Evolutionary conservation across 148 eudicot species (phyloP).

Genomic region (Bassia scoparia): DNA sequence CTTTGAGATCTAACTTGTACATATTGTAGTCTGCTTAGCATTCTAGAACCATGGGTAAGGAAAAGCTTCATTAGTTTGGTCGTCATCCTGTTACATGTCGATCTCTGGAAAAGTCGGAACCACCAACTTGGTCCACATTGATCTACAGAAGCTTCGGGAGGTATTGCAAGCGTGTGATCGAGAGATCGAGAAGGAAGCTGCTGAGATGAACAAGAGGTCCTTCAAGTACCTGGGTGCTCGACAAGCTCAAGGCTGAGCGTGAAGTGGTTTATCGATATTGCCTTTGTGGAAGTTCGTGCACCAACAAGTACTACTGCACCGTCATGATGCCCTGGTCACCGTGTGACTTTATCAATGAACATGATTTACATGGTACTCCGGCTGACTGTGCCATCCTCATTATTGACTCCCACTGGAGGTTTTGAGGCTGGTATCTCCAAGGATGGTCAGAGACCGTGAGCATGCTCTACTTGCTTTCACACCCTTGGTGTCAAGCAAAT

Average conservation of each 20-base stretch:
- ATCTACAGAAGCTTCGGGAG: too few species aligned
- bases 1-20: too few species aligned
- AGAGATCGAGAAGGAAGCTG: constrained; percentile 59
- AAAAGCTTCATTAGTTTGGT: constrained; percentile 24
- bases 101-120: constrained; percentile 44
- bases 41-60: not conserved
- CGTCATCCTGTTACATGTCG: constrained; percentile 51
- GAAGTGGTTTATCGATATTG: constrained; percentile 32
- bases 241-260: constrained; percentile 52
- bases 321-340: constrained; percentile 6
- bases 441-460: not conserved
- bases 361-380: constrained; percentile 1
- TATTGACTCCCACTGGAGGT: not conserved
- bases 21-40: not conserved
- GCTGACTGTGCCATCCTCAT: constrained; percentile 1
- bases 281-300: constrained; percentile 1
- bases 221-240: constrained; percentile 65
- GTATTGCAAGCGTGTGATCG: constrained; percentile 58
- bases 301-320: constrained; percentile 3
- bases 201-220: constrained; percentile 67
- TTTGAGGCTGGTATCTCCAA: constrained; percentile 2
- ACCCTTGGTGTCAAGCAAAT: constrained; percentile 41
- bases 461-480: constrained; percentile 32
- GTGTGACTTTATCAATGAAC: constrained; percentile 5
- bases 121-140: constrained; percentile 19